Base-by-base conservation (phyloP, 306 rosid genomes). In the Myrica gale region DNA sequence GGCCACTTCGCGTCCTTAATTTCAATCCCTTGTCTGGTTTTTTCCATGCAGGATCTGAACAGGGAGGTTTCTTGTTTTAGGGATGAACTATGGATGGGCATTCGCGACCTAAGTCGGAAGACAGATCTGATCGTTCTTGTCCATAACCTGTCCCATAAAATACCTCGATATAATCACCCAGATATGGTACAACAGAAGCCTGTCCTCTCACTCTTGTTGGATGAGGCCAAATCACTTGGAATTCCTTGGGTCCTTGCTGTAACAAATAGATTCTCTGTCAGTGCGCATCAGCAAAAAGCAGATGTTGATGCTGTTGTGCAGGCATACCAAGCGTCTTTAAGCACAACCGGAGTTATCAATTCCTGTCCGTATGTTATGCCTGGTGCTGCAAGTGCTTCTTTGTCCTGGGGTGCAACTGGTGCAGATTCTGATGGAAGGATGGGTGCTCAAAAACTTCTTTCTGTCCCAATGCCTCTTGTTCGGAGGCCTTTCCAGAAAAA, bases 221-320 rank as follows among this genome's bases (percentile, higher is more conserved):
- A 92, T 74, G 97, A 95, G 83, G 98, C 97, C n/a, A 95, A 92
- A 79, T 78, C 96, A 70, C 91, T 95, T 74, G 98, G 98, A 79
- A 89, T 95, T 74, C 98, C 97, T 44, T 95, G 98, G 97, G 91
- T 95, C 67, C 97, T 95, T 79, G 98, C 98, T 58, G 83, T 95
- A 76, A 95, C 98, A 61, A 95, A 95, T 81, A 95, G 90, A 82
- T 95, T 95, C 78, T 89, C 98, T 54, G 97, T 95, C 50, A 95
- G 97, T 76, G 98, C 98, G 50, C 96, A 92, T 85, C 93, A 88
- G 54, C 98, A 95, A 76, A 90, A 82, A 79, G 86, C 89, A 10
- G 96, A 89, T 39, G 88, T 95, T 50, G 93, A 88, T 76, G 90
- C 96, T 56, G 97, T 87, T 73, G 68, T 95, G 80, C 88, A 83